Evolutionary conservation across 345 rosid genomes (phyloP), one percentile per base, ranked within the genome.

Genomic region (Geranium brycei): DNA sequence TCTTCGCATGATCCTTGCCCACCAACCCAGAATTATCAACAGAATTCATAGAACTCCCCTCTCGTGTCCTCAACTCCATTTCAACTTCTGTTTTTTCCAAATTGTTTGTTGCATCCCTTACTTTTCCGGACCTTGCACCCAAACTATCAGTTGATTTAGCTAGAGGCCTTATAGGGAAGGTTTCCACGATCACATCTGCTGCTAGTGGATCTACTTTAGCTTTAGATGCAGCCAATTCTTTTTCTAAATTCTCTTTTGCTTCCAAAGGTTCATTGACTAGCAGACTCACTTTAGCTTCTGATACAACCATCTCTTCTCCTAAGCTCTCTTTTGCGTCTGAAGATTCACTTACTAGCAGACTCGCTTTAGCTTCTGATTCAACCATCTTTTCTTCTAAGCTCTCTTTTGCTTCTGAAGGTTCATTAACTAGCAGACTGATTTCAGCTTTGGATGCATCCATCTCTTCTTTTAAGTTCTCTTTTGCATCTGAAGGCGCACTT

Each of bases 141-240:
- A 62, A 62, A 61, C 60, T 55, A 16, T 63, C 75, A 71, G 66
- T 56, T 59, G 72, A 51, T 55, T n/a, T 47, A 18, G 71, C 58
- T n/a, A 73, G 64, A 63, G 85, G 76, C 59, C 63, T 72, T 47
- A 84, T 5, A 5, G 88, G 95, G 66, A 83, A 83, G 31, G 85
- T 75, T 72, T 84, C 88, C 11, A 76, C 80, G 55, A 71, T 71
- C 15, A 77, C 77, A 68, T 73, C 83, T 51, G 69, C 64, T 67
- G 73, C 64, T 65, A 64, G 5, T 16, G 59, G 19, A 47, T 47
- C 15, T 47, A 11, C 53, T 47, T 47, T 35, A 35, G 41, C 41
- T 35, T 35, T 35, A 35, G 41, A 35, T 35, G 10, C 41, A 35
- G 41, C 41, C 5, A 35, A 35, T 4, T 7, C 41, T 35, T 35